Evolutionary conservation across 139 green algal genomes (phyloP), one percentile per base, ranked within the genome.

Genomic region (Choricystis sp.): DNA sequence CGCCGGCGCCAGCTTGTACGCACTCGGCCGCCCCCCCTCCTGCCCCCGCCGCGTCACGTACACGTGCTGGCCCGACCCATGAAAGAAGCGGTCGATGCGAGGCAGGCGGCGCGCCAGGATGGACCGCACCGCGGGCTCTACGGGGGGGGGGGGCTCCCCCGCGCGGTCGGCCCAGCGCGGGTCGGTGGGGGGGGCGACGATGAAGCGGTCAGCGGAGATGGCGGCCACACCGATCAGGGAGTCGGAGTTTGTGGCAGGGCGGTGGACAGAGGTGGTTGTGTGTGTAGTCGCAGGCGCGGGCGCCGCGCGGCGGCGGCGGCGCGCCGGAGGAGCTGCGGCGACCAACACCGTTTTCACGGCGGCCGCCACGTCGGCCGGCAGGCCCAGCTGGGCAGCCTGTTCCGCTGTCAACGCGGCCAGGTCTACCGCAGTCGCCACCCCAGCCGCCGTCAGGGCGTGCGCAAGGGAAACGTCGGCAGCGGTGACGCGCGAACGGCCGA

Each of bases 391-490:
- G 3, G 30, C 31, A 0, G 75, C 69, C 24, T 77, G 48, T 3
- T 49, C 68, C 28, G 73, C 62, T 19, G 62, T 62, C 29, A 82
- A 59, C 2, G 26, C 56, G 3, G 57, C 73, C n/a, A 80, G 24
- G 40, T 77, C 73, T 2, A 26, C 63, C 5, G 76, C 73, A 4
- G 66, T 71, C 0, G 3, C 20, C 26, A 66, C 80, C 73, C 76
- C 80, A 25, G 77, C 72, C 0, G 66, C 40, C 2, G 28, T 9
- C 26, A 81, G 59, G 0, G 49, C 62, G 3, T 66, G 49, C 4
- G 65, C 59, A n/a, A 67, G 29, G 2, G 14, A 40, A 1, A 23
- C 60, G 29, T 72, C 61, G 0, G n/a, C 55, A 52, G 9, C 40
- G 40, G 40, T 52, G 40, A 16, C 16, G 40, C 9, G n/a, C n/a